Evolutionary conservation across 257 asterid genomes (phyloP).

Genomic region (Solanum dulcamara): DNA sequence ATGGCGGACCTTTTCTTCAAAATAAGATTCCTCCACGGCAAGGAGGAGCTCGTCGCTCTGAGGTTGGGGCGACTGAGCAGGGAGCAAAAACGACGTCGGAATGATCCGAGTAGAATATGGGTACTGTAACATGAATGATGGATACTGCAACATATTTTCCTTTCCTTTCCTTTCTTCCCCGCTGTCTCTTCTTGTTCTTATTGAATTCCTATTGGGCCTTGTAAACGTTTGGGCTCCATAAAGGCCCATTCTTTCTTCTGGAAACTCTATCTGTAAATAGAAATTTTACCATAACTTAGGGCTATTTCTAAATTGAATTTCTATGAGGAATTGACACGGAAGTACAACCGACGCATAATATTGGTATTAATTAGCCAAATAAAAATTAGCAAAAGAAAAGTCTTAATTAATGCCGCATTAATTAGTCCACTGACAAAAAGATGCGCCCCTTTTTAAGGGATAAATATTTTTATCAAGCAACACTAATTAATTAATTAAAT

Average conservation of each 20-base stretch:
- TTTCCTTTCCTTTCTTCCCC: neutral
- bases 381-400: too few relatives aligned
- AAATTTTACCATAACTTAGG: too few relatives aligned
- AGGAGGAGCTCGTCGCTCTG: constrained; percentile 76
- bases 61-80: constrained; percentile 87
- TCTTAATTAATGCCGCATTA: too few relatives aligned
- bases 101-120: constrained; percentile 70
- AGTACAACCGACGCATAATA: too few relatives aligned
- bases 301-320: too few relatives aligned
- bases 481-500: too few relatives aligned
- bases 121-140: constrained; percentile 67
- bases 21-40: constrained; percentile 79
- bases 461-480: too few relatives aligned
- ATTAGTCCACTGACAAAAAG: too few relatives aligned
- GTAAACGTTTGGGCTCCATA: neutral
- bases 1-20: constrained; percentile 66
- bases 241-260: neutral
- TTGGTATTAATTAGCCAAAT: too few relatives aligned
- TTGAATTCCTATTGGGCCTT: neutral
- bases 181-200: neutral
- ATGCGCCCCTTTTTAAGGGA: too few relatives aligned
- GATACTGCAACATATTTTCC: constrained; percentile 51
- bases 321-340: too few relatives aligned
- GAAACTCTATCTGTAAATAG: neutral
- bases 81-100: constrained; percentile 75